A percentile compares a stretch with the other conserved stretches of the same genome.
These are phyloP conservation scores for Beauveria caledonica DNA, from an alignment of 2,329 filamentous ascomycete genomes.

Conservation along the genomic window DNA sequence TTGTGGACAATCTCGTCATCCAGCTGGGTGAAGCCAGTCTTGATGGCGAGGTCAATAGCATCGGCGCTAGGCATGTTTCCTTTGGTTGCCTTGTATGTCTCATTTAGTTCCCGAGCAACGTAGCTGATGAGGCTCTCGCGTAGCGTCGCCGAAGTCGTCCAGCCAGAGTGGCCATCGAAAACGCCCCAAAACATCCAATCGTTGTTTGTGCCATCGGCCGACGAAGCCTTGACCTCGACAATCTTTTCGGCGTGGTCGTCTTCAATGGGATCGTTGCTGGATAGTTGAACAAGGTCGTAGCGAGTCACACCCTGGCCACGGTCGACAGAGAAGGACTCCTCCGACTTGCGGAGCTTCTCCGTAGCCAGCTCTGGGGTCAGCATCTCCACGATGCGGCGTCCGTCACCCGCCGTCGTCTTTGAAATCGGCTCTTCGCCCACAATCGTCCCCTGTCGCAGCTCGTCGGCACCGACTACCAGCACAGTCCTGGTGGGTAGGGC, in stretches of 20 bases:
- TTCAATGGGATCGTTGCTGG: constrained; percentile 95
- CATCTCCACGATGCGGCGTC: constrained; percentile 88
- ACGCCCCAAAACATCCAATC: constrained; percentile 99
- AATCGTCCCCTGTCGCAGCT: constrained; percentile 81
- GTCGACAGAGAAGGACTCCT: constrained; percentile 86
- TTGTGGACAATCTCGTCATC: constrained; percentile 93
- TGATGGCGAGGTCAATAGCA: constrained; percentile 84
- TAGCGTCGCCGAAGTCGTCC: constrained; percentile 95
- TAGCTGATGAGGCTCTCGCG: constrained; percentile 87
- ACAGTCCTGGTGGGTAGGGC: constrained; percentile 54
- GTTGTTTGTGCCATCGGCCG: constrained; percentile 39
- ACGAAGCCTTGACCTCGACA: constrained; percentile 69
- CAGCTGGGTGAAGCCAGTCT: constrained; percentile 77
- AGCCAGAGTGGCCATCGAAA: constrained; percentile 94
- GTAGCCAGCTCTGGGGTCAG: constrained; percentile 90
- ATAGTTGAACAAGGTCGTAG: constrained; percentile 90
- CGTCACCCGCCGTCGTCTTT: constrained; percentile 82
- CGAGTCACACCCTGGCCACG: constrained; percentile 84
- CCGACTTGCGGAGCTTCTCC: constrained; percentile 76
- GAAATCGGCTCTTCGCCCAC: constrained; percentile 79
- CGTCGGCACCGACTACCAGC: constrained; percentile 80
- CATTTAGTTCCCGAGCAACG: constrained; percentile 86
- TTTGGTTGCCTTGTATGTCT: constrained; percentile 70
- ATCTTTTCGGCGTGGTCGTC: constrained; percentile 98
- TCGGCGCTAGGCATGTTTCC: constrained; percentile 63